Evolutionary conservation across 2,329 filamentous ascomycete species (phyloP), one percentile per base, ranked within the genome.

Genomic region (Fusarium xyrophilum): DNA sequence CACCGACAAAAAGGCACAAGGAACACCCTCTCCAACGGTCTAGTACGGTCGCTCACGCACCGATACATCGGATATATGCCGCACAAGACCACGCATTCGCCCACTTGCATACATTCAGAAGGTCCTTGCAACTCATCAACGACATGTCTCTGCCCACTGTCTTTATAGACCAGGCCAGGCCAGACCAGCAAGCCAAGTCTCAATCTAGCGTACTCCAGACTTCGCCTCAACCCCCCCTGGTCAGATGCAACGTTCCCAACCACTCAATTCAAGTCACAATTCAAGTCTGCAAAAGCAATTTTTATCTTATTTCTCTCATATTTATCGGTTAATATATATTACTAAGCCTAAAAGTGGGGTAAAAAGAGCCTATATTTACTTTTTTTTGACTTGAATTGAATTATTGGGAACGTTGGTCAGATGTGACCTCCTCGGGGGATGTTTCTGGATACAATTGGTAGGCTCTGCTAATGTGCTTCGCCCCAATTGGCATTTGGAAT

Each of bases 401-500:
- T n/a, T n/a, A n/a, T n/a, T n/a, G n/a, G n/a, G n/a, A n/a, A n/a
- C n/a, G n/a, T n/a, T 39, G 33, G 54, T 35, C 38, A 56, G 36
- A 47, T 67, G 42, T 56, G 35, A 59, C 56, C 42, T 56, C 42
- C 42, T 39, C 13, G 21, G 17, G 23, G 35, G 21, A 33, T 38
- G 17, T 38, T 59, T 30, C 28, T 21, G 36, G 39, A 57, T 55
- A 52, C 39, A 63, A 54, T 56, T 56, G 28, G 35, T 48, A 25
- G 68, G 33, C 42, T 50, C 42, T 38, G 39, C 35, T 32, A 33
- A 54, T 48, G 47, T 55, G 28, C 65, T 69, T 63, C 63, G 68
- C 65, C 62, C 52, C 47, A 64, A 54, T 65, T 55, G 55, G 53
- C 57, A 67, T 61, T 30, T 60, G 65, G 53, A 68, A 61, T 72